A percentile compares a stretch with the other conserved stretches of the same genome.
These are phyloP conservation scores for Rhodomyrtus tomentosa DNA, from an alignment of 345 rosid species.

Conservation along the genomic window DNA sequence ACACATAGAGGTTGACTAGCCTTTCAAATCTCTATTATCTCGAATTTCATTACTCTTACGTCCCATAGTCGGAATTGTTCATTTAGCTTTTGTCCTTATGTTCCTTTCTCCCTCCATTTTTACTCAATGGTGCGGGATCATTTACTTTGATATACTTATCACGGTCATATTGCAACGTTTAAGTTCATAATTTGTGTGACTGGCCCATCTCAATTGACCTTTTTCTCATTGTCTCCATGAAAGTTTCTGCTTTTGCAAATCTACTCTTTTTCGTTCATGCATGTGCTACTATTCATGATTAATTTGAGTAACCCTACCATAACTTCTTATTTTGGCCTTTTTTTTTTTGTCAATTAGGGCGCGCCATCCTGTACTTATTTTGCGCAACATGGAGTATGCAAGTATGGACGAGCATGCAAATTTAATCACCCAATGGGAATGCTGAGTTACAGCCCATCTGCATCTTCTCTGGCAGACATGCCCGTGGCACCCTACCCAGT, in stretches of 20 bases:
- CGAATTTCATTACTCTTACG: background rate
- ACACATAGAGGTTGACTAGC: background rate
- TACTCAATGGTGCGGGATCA: background rate
- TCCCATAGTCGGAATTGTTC: background rate
- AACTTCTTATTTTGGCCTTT: background rate
- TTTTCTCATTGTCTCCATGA: background rate
- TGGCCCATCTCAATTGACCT: background rate
- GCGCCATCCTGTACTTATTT: slow-evolving; percentile 52
- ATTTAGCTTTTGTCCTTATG: background rate
- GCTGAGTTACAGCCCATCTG: slow-evolving; percentile 67
- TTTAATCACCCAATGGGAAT: slow-evolving; percentile 67
- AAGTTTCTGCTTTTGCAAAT: background rate
- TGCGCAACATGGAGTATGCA: slow-evolving; percentile 53
- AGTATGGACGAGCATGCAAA: slow-evolving; percentile 65
- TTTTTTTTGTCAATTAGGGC: slow-evolving; percentile 28
- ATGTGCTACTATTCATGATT: background rate
- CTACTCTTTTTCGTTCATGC: background rate
- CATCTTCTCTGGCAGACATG: slow-evolving; percentile 77
- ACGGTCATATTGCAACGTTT: background rate
- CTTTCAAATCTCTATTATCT: background rate
- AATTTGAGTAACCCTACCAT: background rate
- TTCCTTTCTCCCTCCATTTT: background rate
- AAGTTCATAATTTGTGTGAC: background rate
- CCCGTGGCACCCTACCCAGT: slow-evolving; percentile 66
- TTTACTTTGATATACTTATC: background rate